Evolutionary conservation across 1,284 basidiomycete genomes (phyloP), one percentile per base, ranked within the genome.

Genomic region (Leccinum huronense): DNA sequence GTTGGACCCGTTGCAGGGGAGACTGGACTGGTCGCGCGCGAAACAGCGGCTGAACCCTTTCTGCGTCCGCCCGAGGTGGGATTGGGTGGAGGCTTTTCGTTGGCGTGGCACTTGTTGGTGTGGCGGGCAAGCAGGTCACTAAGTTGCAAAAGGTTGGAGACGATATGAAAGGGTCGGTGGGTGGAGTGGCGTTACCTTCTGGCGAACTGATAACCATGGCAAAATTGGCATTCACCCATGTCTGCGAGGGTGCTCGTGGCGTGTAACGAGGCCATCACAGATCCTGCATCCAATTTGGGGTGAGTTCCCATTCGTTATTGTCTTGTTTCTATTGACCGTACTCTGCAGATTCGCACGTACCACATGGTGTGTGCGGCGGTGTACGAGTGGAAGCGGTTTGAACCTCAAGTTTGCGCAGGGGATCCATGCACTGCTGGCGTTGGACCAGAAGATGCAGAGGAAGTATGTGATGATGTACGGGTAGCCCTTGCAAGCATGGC

Each of bases 171-270:
- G 57, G 53, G 54, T 42, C 16, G 11, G 60, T 3, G 30, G 57
- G 55, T 53, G 42, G 11, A 13, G 62, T 33, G 62, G 63, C 23
- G 58, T n/a, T 58, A 91, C 91, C 90, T 93, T 74, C 93, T 79
- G 1, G 94, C 94, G 74, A 96, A 96, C 76, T 93, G 89, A 77
- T 95, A 89, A 30, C 92, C 92, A 76, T 27, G 23, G 23, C 94
- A 95, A 69, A 90, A 86, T 75, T 90, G 88, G 74, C 94, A 95
- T 71, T 92, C 93, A 66, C 93, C 93, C n/a, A 93, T 95, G 77
- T 95, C 90, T 74, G 64, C 23, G 23, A 27, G 23, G 23, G 23
- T 27, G 23, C 23, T 27, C 23, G 23, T 27, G 23, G 23, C 23
- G 23, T 27, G 23, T 27, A 27, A 27, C 23, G 23, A 27, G 23